Evolutionary conservation across 2,329 filamentous ascomycete species (phyloP).

Genomic region (Ascochyta koolunga): DNA sequence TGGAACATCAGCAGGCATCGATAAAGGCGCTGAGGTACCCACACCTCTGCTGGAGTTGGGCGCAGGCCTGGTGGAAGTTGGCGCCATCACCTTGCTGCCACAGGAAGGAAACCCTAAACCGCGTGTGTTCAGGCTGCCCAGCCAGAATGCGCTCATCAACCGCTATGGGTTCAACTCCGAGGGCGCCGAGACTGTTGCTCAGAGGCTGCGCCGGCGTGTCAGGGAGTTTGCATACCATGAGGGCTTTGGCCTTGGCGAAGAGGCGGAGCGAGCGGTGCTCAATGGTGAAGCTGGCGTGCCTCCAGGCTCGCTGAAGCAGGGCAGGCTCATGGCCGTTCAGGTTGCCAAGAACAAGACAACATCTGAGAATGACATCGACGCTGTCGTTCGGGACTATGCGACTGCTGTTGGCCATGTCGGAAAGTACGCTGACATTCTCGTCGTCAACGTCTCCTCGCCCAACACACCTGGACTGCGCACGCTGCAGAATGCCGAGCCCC

Average conservation of each 20-base stretch:
- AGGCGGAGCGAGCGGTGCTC: constrained; percentile 73
- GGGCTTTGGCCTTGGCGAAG: constrained; percentile 66
- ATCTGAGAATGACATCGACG: constrained; percentile 80
- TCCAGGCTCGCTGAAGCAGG: constrained; percentile 77
- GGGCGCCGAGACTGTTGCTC: constrained; percentile 86
- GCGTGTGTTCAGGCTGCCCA: constrained; percentile 84
- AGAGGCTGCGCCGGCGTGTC: constrained; percentile 76
- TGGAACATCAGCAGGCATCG: constrained; percentile 92
- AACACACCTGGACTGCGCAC: constrained; percentile 92
- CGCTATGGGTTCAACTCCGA: constrained; percentile 93
- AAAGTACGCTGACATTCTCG: constrained; percentile 91
- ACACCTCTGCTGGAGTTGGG: constrained; percentile 84
- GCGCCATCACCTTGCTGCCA: constrained; percentile 84
- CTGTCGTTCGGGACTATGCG: constrained; percentile 81
- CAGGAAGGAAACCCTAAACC: constrained; percentile 88
- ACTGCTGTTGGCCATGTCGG: constrained; percentile 84
- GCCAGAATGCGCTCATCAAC: constrained; percentile 88
- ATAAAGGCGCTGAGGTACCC: constrained; percentile 91
- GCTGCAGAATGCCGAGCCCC: constrained; percentile 81
- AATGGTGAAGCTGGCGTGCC: constrained; percentile 78
- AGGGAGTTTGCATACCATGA: constrained; percentile 74
- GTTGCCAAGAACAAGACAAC: constrained; percentile 97
- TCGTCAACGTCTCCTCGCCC: constrained; percentile 96
- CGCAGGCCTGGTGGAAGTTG: constrained; percentile 87
- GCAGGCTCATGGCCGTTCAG: constrained; percentile 85